Base-by-base conservation (phyloP, 441 rosid species). In the Populus hybrid region DNA sequence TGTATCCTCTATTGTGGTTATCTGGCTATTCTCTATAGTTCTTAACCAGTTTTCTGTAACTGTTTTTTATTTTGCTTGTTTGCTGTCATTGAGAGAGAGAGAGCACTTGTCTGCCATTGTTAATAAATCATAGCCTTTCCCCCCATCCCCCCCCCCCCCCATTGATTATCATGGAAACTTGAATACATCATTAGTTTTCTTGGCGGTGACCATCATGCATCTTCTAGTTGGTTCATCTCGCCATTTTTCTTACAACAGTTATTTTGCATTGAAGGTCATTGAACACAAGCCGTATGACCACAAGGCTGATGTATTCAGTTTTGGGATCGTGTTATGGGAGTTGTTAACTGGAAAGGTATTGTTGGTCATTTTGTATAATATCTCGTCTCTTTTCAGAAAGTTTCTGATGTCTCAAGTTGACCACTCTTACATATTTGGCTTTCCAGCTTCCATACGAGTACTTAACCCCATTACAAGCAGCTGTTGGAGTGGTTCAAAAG, bases 401-500 rank as follows among this genome's bases (percentile, higher is more conserved):
- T n/a, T 79, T 53, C 5, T 23, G 23, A 53, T 71, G 32, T 23
- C 34, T 23, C 11, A 11, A 72, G 9, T 67, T 4, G n/a, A 26
- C 8, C 40, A 34, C 34, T 10, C 34, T 76, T 61, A 6, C 50
- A n/a, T 77, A 70, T 75, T 78, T 77, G 74, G 65, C 75, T 78
- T 85, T 79, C 70, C 94, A 97, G 99, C 89, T 94, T 65, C 98
- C 99, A 61, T 97, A 97, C 65, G 82, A 95, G 40, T 76, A 80
- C 84, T 76, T 93, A 81, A 93, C 98, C 76, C 99, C 99, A 61
- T 75, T 96, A 73, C 98, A 96, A 88, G 98, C 99, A 21, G 99
- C 99, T 42, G 93, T 97, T 57, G 97, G 98, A 30, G 98, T 94
- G 78, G 98, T 94, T 77, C 98, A 94, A 80, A 94, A 91, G 97